A percentile compares a stretch with the other conserved stretches of the same genome.
Evolutionary conservation across 1,284 basidiomycete genomes (phyloP).

Genomic region (Anthracocystis walkeri): DNA sequence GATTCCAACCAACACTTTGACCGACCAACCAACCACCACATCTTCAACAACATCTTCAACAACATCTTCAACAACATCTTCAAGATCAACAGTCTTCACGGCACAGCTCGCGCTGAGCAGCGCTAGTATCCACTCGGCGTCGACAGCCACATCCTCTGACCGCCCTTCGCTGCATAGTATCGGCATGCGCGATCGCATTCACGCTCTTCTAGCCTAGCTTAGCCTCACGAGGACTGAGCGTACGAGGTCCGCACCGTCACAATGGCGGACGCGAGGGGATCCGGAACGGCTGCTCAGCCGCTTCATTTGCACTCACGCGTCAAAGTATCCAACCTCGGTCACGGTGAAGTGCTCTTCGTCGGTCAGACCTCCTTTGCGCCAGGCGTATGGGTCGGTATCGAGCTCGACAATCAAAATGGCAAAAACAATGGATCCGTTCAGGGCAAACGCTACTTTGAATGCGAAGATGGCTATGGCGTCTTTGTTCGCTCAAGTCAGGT

Average conservation of each 20-base stretch:
- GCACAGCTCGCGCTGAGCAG: not conserved
- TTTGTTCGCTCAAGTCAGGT: constrained; percentile 92
- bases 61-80: not conserved
- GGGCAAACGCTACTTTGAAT: constrained; percentile 86
- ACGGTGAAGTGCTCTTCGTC: constrained; percentile 86
- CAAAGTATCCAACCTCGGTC: constrained; percentile 72
- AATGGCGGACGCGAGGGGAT: constrained; percentile 25
- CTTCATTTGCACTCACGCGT: constrained; percentile 60
- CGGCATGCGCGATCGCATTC: constrained; percentile 9
- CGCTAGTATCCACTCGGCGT: not conserved
- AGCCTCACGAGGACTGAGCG: constrained; percentile 3
- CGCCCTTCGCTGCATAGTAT: not conserved
- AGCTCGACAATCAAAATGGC: constrained; percentile 79
- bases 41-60: constrained; percentile 8
- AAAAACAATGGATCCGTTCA: constrained; percentile 96
- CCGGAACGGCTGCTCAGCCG: constrained; percentile 39
- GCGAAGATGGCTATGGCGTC: constrained; percentile 82
- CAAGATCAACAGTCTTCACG: not conserved
- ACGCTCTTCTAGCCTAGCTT: constrained; percentile 1
- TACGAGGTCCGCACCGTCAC: not conserved
- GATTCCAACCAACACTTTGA: not conserved
- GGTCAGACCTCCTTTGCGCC: constrained; percentile 84
- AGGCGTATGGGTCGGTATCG: constrained; percentile 95
- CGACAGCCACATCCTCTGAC: not conserved
- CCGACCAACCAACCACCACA: not conserved